These are phyloP conservation scores for Mangifera indica DNA, from an alignment of 345 rosid genomes.

Conservation along the genomic window DNA sequence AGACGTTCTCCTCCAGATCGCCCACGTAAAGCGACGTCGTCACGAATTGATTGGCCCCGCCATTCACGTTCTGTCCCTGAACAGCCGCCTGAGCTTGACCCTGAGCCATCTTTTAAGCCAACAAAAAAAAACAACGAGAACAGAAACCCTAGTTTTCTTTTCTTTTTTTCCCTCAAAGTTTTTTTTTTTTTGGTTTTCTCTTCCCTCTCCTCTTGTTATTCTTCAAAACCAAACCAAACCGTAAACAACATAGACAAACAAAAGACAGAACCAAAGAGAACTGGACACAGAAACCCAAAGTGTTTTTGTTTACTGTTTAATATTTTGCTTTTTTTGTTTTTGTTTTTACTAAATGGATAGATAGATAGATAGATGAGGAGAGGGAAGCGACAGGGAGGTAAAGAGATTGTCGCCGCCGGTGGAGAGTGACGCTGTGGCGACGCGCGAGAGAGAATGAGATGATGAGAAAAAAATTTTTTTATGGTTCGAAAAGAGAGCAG, in stretches of 20 bases:
- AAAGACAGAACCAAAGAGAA: constrained; percentile 13
- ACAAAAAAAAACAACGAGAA: background rate
- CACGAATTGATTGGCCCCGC: constrained; percentile 41
- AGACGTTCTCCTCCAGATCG: constrained; percentile 74
- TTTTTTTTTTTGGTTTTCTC: constrained; percentile 27
- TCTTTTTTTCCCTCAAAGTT: constrained; percentile 4
- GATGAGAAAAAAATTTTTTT: background rate
- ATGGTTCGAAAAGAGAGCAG: constrained; percentile 7
- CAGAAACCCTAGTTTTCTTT: background rate
- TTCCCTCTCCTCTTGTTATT: constrained; percentile 84
- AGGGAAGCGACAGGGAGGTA: constrained; percentile 45
- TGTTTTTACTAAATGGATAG: constrained; percentile 21
- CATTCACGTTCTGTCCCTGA: constrained; percentile 46
- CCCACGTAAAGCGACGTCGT: constrained; percentile 92
- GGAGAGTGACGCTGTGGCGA: constrained; percentile 46
- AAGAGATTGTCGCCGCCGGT: constrained; percentile 51
- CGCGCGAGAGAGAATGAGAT: constrained; percentile 32
- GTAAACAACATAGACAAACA: constrained; percentile 16
- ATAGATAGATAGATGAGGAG: constrained; percentile 32
- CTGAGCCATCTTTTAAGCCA: constrained; percentile 35
- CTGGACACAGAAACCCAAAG: background rate
- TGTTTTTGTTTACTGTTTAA: background rate
- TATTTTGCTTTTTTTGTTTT: constrained; percentile 17
- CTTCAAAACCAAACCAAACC: constrained; percentile 31
- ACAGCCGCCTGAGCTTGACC: constrained; percentile 48